Base-by-base conservation (phyloP, 352 stramenopile species). In the Phytopythium cucurbitacearum region DNA sequence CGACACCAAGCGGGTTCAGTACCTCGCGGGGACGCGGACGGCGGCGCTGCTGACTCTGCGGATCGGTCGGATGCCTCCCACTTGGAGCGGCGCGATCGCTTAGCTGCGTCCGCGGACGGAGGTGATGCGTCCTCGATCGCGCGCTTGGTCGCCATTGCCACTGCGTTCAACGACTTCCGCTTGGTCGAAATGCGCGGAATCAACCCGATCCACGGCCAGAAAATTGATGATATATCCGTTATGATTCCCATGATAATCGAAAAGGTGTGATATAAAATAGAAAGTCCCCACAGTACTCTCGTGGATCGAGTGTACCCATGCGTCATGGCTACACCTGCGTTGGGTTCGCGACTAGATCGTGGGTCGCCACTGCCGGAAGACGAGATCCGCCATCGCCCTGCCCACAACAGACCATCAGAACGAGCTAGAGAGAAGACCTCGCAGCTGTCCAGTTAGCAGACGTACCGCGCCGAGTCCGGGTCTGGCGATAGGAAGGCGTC, bases 341-440 rank as follows among this genome's bases (percentile, higher is more conserved):
- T 28, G 21, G 21, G 21, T 28, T 28, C 21, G 21, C 4, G 33
- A 41, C 40, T 56, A 86, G 13, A 82, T 57, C 3, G 59, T 70
- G n/a, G 66, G 54, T 40, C 80, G 82, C 73, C 73, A 85, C 21
- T 67, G 56, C 36, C 67, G 56, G 37, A 87, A 87, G n/a, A 85
- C 62, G 5, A 80, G 56, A 40, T 78, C 71, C 11, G 54, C 57
- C 57, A 74, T 54, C 34, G 55, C 53, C 8, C 73, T 85, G 53
- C 11, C 6, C 11, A 43, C 7, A 56, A 8, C 7, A 12, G 0
- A 11, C 0, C 1, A 37, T 58, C 28, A 39, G n/a, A 49, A 13
- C 34, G 7, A 13, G 1, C 38, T 34, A 5, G 32, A 36, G 40
- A 46, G 16, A 47, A 10, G 40, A 71, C 21, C 21, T 28, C 21